Conservation (phyloP, 352 stramenopile genomes). For the Lagenidium sp. region DNA sequence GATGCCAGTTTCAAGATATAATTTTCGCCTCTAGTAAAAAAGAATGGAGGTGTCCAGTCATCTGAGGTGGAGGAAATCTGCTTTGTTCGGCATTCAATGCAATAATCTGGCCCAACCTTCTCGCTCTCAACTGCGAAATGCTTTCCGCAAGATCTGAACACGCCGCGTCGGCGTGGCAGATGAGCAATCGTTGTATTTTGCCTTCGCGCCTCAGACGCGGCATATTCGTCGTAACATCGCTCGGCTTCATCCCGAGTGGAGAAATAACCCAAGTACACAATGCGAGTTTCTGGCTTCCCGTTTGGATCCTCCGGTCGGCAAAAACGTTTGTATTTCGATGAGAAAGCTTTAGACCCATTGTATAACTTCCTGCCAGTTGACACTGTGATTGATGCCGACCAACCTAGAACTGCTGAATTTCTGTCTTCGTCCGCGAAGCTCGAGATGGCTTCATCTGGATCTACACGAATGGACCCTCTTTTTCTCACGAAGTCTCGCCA, state of each 20-base stretch:
- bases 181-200: constrained; percentile 56
- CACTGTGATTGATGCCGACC: constrained; percentile 63
- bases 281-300: constrained; percentile 43
- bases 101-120: constrained; percentile 45
- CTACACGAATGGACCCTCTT: constrained; percentile 39
- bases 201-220: constrained; percentile 39
- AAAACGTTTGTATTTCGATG: constrained; percentile 66
- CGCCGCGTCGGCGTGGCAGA: constrained; percentile 39
- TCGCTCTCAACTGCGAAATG: constrained; percentile 81
- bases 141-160: constrained; percentile 72
- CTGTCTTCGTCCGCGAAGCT: background rate
- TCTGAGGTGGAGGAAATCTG: constrained; percentile 27
- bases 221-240: constrained; percentile 56
- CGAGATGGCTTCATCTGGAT: background rate
- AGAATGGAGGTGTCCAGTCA: constrained; percentile 63
- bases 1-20: constrained; percentile 70
- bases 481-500: constrained; percentile 47
- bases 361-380: constrained; percentile 53
- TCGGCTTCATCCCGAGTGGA: constrained; percentile 55
- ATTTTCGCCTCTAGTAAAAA: constrained; percentile 43
- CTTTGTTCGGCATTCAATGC: constrained; percentile 69
- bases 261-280: constrained; percentile 71
- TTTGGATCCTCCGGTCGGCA: constrained; percentile 42
- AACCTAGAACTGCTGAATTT: constrained; percentile 25
- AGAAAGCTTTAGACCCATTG: constrained; percentile 60